Percentiles rank a stretch among this genome's conserved stretches.
Conservation (phyloP, 768 basidiomycete genomes). For the Agrocybe praecox region DNA sequence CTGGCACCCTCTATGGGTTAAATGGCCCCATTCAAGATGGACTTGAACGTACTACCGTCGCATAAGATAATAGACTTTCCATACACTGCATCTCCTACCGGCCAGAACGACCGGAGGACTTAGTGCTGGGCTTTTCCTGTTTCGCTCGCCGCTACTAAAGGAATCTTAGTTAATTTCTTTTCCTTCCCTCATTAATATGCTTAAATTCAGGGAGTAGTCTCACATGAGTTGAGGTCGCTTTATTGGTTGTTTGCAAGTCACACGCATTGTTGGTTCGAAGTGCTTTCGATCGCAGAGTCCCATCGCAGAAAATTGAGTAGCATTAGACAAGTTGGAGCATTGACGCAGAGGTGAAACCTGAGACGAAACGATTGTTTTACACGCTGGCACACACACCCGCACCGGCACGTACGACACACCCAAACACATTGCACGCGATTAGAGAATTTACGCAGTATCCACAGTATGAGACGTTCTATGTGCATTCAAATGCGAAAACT, state of each 20-base stretch:
- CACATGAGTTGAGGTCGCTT: slow-evolving; percentile 78
- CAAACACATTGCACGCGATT: no score
- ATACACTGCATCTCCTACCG: slow-evolving; percentile 78
- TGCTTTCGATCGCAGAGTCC: slow-evolving; percentile 7
- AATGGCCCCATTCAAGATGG: slow-evolving; percentile 77
- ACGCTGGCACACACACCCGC: no score
- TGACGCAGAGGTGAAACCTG: no score
- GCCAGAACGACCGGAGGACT: slow-evolving; percentile 67
- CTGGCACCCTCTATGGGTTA: slow-evolving; percentile 83
- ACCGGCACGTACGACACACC: no score
- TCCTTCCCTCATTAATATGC: slow-evolving; percentile 90
- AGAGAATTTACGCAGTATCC: no score
- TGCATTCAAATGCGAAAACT: no score
- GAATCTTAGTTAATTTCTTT: slow-evolving; percentile 92
- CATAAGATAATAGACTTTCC: slow-evolving; percentile 77
- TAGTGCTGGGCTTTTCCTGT: slow-evolving; percentile 83
- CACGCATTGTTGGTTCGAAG: no score
- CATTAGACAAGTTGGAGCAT: no score
- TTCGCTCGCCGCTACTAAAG: slow-evolving; percentile 88
- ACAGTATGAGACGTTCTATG: no score
- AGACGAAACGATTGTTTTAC: no score
- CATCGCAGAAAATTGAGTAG: no score
- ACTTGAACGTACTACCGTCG: slow-evolving; percentile 75
- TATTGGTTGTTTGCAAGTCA: slow-evolving; percentile 35
- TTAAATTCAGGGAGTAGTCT: slow-evolving; percentile 87